Percentiles rank a stretch among this genome's conserved stretches.
phyloP scores from a whole-genome alignment of 2,329 filamentous ascomycete species.

The Cercospora berteroae region DNA sequence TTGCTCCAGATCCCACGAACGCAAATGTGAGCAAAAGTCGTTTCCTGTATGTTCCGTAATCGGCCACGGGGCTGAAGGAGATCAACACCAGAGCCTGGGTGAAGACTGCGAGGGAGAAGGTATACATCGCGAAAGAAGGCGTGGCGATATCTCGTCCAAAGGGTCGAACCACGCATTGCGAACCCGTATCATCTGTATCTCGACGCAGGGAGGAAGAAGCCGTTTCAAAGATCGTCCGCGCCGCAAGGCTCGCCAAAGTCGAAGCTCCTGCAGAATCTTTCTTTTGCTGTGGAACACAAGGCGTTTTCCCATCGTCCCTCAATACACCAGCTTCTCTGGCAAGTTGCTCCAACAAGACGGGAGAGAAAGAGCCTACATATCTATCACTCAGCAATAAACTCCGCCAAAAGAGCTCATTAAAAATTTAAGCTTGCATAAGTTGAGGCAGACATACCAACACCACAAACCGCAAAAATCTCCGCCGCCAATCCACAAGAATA shows the following conservation, averaged over 20 bases:
- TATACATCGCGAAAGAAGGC: constrained; percentile 93
- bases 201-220: constrained; percentile 6
- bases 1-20: constrained; percentile 70
- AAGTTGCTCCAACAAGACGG: constrained; percentile 85
- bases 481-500: constrained; percentile 62
- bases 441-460: constrained; percentile 59
- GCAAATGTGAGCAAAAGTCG: constrained; percentile 77
- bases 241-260: constrained; percentile 6
- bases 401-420: background rate
- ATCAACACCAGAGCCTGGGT: constrained; percentile 85
- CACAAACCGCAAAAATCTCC: constrained; percentile 91
- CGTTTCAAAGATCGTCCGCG: constrained; percentile 12
- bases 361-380: constrained; percentile 72
- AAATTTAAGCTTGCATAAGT: background rate
- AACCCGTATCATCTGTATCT: constrained; percentile 42
- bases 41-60: constrained; percentile 87
- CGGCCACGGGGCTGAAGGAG: constrained; percentile 87
- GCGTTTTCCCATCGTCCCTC: constrained; percentile 67
- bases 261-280: background rate
- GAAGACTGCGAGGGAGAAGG: constrained; percentile 83
- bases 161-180: constrained; percentile 76
- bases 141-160: constrained; percentile 82
- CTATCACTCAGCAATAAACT: too few relatives aligned
- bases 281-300: constrained; percentile 52
- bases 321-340: constrained; percentile 85